These are phyloP conservation scores for Oropetium thomaeum DNA, from an alignment of 176 grass and related monocot species.

Conservation along the genomic window DNA sequence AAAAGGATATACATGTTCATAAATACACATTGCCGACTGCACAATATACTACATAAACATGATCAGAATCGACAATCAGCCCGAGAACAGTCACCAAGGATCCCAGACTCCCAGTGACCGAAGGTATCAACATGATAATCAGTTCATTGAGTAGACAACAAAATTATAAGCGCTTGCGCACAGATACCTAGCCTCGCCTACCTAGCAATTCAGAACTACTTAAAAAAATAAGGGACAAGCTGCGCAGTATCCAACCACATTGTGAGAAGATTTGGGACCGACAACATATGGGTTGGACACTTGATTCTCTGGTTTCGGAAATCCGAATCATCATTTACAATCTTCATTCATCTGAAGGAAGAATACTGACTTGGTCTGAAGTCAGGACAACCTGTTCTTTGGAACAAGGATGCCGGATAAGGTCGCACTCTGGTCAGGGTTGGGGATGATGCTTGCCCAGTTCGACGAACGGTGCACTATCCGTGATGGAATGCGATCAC, in stretches of 20 bases:
- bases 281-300: not conserved
- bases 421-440: slow-evolving; percentile 38
- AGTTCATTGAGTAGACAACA: slow-evolving; percentile 25
- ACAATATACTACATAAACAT: not conserved
- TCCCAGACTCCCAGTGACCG: not conserved
- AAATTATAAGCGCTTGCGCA: slow-evolving; percentile 21
- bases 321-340: slow-evolving; percentile 35
- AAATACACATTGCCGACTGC: not conserved
- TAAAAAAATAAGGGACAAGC: not conserved
- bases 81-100: slow-evolving; percentile 7
- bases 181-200: not conserved
- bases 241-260: slow-evolving; percentile 12
- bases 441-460: slow-evolving; percentile 75
- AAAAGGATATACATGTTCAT: too few relatives aligned
- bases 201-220: slow-evolving; percentile 26
- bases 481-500: slow-evolving; percentile 83
- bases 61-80: slow-evolving; percentile 13
- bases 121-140: slow-evolving; percentile 23
- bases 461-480: slow-evolving; percentile 95
- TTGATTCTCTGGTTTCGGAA: not conserved
- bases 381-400: slow-evolving; percentile 41
- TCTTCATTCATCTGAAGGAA: slow-evolving; percentile 37
- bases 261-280: slow-evolving; percentile 19
- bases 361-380: slow-evolving; percentile 2
- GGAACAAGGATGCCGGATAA: slow-evolving; percentile 38